Conservation (phyloP, 1,284 basidiomycete species). For the Sanghuangporus sanghuang region DNA sequence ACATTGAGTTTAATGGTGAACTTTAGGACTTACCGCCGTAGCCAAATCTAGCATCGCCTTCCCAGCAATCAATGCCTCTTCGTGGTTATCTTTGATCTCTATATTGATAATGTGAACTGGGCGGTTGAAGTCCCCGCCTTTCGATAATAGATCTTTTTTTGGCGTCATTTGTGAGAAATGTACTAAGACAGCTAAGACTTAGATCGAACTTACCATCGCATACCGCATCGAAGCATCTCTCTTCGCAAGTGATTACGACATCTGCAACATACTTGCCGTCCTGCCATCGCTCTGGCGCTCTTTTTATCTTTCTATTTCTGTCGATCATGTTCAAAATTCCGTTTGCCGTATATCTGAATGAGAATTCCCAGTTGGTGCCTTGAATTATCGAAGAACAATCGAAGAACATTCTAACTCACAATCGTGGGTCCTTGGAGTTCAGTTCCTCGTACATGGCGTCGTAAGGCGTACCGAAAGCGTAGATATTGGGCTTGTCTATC, state of each 20-base stretch:
- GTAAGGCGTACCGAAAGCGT: conserved; percentile 97
- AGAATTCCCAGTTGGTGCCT: conserved; percentile 13
- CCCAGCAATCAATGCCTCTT: conserved; percentile 94
- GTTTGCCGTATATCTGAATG: conserved; percentile 83
- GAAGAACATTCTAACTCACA: conserved; percentile 47
- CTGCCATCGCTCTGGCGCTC: conserved; percentile 96
- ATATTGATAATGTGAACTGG: conserved; percentile 97
- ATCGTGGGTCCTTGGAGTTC: conserved; percentile 74
- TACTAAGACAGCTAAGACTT: not conserved
- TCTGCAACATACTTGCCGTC: conserved; percentile 85
- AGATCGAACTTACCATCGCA: conserved; percentile 80
- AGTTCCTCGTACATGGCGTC: conserved; percentile 94
- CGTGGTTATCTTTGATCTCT: conserved; percentile 99
- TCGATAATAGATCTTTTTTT: conserved; percentile 72
- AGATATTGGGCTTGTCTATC: conserved; percentile 97
- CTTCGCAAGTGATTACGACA: conserved; percentile 98
- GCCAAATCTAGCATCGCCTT: conserved; percentile 95
- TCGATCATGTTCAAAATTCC: conserved; percentile 98
- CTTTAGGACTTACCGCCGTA: conserved; percentile 59
- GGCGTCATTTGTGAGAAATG: not conserved
- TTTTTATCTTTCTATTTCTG: conserved; percentile 89
- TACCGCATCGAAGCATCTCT: conserved; percentile 97
- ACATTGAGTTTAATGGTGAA: not conserved
- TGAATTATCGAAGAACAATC: not conserved
- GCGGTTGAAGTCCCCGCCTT: conserved; percentile 90